A percentile compares a stretch with the other conserved stretches of the same genome.
Evolutionary conservation across 306 rosid species (phyloP).

Genomic region (Quercus berberidifolia): DNA sequence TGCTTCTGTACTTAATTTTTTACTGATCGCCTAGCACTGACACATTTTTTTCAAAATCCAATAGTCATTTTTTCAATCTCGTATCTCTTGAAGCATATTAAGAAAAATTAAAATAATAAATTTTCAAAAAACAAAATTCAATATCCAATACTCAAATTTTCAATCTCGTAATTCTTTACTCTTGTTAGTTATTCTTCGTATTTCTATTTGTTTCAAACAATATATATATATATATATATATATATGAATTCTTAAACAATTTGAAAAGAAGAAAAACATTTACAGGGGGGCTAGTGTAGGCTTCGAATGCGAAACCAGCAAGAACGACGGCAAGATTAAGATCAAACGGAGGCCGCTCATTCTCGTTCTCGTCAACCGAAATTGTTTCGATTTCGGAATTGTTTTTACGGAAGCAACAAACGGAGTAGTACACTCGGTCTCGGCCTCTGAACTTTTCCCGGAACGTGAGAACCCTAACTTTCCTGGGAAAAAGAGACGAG

Average conservation of each 20-base stretch:
- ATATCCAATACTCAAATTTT: too few species aligned
- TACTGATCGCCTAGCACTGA: too few species aligned
- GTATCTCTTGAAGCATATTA: too few species aligned
- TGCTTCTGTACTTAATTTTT: too few species aligned
- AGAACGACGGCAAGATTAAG: conserved; percentile 89
- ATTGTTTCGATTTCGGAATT: conserved; percentile 38
- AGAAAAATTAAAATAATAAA: too few species aligned
- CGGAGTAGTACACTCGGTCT: conserved; percentile 31
- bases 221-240: too few species aligned
- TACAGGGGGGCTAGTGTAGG: conserved; percentile 80
- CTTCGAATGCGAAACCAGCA: conserved; percentile 92
- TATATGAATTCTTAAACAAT: not conserved
- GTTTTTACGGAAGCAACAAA: conserved; percentile 37
- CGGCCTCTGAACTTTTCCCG: conserved; percentile 7
- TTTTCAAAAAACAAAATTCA: too few species aligned
- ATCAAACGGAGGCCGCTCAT: conserved; percentile 66
- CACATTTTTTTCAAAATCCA: too few species aligned
- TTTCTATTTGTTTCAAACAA: too few species aligned
- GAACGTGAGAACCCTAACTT: conserved; percentile 26
- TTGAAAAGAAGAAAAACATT: not conserved
- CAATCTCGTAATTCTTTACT: too few species aligned
- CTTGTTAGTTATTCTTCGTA: too few species aligned
- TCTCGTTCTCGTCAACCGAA: conserved; percentile 30
- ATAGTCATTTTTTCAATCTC: too few species aligned
- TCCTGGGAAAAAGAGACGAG: conserved; percentile 25